Evolutionary conservation across 2,329 filamentous ascomycete genomes (phyloP), one percentile per base, ranked within the genome.

Genomic region (Aspergillus hiratsukae): DNA sequence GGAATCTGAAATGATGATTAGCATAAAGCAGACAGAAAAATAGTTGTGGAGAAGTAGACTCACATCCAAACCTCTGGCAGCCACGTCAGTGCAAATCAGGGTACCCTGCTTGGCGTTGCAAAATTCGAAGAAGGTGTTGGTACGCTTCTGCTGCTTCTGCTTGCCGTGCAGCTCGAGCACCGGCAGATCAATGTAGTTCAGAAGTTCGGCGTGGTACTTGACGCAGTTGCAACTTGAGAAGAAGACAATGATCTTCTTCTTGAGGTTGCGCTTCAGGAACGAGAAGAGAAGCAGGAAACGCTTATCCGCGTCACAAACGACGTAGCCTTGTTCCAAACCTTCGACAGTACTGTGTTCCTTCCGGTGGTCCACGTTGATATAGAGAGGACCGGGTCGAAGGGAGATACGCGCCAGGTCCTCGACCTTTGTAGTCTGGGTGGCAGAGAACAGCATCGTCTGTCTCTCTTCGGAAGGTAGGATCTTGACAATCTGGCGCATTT

Each of bases 111-210:
- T 87, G 19, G 92, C 88, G 68, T 92, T 91, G 69, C 85, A 87
- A 73, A 99, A 99, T 73, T 97, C 93, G 74, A 97, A 99, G 74
- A 99, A 99, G 0, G 91, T 96, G 71, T 95, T 96, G 25, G 94
- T 99, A n/a, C 94, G 89, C 75, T 96, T 96, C 76, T 97, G 91
- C 76, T 99, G 94, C 77, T 99, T 99, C 77, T 96, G 91, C 78
- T 99, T 97, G 64, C 91, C 94, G 74, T 95, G 90, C 7, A 96
- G 81, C 65, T 90, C 88, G 46, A 96, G 82, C 2, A 95, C 90
- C 4, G 89, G 91, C 43, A 97, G 83, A 74, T 97, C 94, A 68
- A 97, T 97, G 78, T 96, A 97, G 79, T 97, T 97, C 64, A 99
- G 85, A 28, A 99, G 84, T 74, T 97, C 92, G 27, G 90, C 86